phyloP scores from a whole-genome alignment of 1,284 basidiomycete species.

The Cutaneotrichosporon sp. region DNA sequence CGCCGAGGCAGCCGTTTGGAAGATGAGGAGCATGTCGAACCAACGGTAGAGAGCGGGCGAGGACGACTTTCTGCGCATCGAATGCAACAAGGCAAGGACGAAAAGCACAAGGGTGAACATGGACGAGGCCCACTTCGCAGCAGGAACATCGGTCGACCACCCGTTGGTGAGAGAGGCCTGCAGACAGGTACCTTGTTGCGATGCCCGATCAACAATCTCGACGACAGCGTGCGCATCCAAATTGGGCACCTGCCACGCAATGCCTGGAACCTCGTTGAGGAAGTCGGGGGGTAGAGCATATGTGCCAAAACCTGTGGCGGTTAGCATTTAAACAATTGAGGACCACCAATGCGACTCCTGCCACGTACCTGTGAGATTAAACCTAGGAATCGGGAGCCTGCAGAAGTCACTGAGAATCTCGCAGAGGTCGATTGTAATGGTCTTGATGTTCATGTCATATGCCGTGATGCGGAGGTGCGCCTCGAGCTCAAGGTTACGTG shows the following conservation, averaged over 20 bases:
- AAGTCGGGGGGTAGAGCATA: slow-evolving; percentile 61
- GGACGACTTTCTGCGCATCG: slow-evolving; percentile 49
- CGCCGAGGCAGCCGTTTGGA: slow-evolving; percentile 72
- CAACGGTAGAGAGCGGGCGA: slow-evolving; percentile 56
- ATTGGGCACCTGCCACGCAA: slow-evolving; percentile 84
- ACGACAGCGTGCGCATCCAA: slow-evolving; percentile 85
- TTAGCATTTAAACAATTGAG: too few relatives aligned
- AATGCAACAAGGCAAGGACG: slow-evolving; percentile 63
- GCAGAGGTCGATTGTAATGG: slow-evolving; percentile 69
- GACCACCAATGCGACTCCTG: too few relatives aligned
- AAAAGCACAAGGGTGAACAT: slow-evolving; percentile 65
- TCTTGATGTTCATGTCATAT: slow-evolving; percentile 72
- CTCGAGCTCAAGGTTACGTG: slow-evolving; percentile 67
- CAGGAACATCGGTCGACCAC: slow-evolving; percentile 67
- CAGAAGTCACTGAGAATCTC: slow-evolving; percentile 64
- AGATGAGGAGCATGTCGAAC: slow-evolving; percentile 73
- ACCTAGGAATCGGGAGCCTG: slow-evolving; percentile 81
- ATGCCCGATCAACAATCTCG: slow-evolving; percentile 63
- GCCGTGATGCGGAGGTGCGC: slow-evolving; percentile 73
- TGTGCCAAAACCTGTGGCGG: slow-evolving; percentile 55
- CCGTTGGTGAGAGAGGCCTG: slow-evolving; percentile 90
- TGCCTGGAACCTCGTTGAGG: slow-evolving; percentile 60
- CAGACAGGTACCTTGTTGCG: slow-evolving; percentile 73
- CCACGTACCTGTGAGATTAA: slow-evolving; percentile 63
- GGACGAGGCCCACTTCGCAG: slow-evolving; percentile 72